Conservation (phyloP, 805 yeast genomes). For the Metschnikowia amazonensis region DNA sequence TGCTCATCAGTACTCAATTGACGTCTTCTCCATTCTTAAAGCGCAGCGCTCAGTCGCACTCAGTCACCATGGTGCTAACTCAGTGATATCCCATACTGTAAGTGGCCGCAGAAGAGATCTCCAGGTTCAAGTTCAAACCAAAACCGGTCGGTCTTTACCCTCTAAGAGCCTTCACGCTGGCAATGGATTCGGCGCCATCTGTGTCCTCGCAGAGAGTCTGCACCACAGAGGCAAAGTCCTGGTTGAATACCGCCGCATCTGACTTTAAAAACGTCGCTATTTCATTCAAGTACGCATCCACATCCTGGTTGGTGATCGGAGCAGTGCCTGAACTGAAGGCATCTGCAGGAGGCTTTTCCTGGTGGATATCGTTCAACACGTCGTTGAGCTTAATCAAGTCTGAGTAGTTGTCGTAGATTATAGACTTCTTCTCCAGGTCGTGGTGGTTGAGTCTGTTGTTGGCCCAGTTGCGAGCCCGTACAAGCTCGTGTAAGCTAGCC, state of each 20-base stretch:
- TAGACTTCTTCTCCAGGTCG: slow-evolving; percentile 62
- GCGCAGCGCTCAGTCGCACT: no score
- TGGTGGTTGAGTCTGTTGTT: slow-evolving; percentile 47
- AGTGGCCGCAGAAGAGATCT: no score
- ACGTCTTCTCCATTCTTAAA: no score
- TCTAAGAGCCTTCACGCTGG: slow-evolving; percentile 13
- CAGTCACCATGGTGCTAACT: no score
- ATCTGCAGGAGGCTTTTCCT: not conserved
- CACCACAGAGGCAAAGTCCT: slow-evolving; percentile 15
- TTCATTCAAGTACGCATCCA: slow-evolving; percentile 10
- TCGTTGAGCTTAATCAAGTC: slow-evolving; percentile 67
- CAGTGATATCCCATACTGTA: no score
- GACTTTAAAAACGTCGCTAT: slow-evolving; percentile 8
- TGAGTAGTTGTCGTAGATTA: slow-evolving; percentile 71
- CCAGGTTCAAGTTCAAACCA: no score
- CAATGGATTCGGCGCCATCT: slow-evolving; percentile 13
- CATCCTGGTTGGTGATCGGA: slow-evolving; percentile 8
- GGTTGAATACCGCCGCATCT: slow-evolving; percentile 16
- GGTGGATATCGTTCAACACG: slow-evolving; percentile 32
- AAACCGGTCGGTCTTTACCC: no score
- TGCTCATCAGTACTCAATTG: no score
- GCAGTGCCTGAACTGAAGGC: slow-evolving; percentile 5
- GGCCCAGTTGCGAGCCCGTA: slow-evolving; percentile 15
- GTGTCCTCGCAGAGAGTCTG: slow-evolving; percentile 3
- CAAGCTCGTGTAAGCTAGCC: slow-evolving; percentile 11